Percentiles rank a stretch among this genome's conserved stretches.
Evolutionary conservation across 192 early-diverging fungal species (phyloP).

Genomic region (Podila verticillata): DNA sequence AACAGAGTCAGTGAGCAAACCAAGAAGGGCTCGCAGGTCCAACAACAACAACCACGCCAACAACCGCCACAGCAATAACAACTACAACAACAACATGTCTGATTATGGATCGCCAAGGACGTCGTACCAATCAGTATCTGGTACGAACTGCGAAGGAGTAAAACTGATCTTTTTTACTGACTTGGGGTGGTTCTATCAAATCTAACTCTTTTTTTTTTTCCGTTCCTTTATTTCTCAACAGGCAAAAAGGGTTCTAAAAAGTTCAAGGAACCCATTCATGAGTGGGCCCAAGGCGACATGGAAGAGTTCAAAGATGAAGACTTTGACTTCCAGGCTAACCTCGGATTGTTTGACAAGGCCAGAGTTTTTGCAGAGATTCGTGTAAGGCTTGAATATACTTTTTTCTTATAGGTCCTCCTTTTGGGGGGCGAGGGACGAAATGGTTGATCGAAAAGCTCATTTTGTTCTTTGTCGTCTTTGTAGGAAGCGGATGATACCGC

Average conservation of each 20-base stretch:
- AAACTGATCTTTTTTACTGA: too few species aligned
- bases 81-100: slow-evolving; percentile 33
- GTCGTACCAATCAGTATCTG: slow-evolving; percentile 17
- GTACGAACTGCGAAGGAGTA: background rate
- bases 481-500: slow-evolving; percentile 74
- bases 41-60: slow-evolving; percentile 10
- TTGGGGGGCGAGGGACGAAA: background rate
- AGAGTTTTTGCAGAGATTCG: slow-evolving; percentile 76
- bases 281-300: slow-evolving; percentile 70
- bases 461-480: slow-evolving; percentile 13
- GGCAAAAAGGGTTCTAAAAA: slow-evolving; percentile 37
- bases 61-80: slow-evolving; percentile 12
- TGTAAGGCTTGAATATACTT: slow-evolving; percentile 12
- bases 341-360: slow-evolving; percentile 77
- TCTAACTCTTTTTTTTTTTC: background rate
- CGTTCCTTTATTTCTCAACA: background rate
- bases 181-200: background rate
- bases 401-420: background rate
- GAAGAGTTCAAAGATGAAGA: slow-evolving; percentile 68
- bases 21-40: slow-evolving; percentile 20
- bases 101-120: slow-evolving; percentile 41
- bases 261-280: slow-evolving; percentile 47
- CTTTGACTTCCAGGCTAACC: slow-evolving; percentile 73
- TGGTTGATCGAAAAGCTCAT: background rate
- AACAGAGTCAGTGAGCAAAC: slow-evolving; percentile 26